Percentiles rank a stretch among this genome's conserved stretches.
These are phyloP conservation scores for Scutellaria galericulata DNA, from an alignment of 257 asterid species.

Conservation along the genomic window DNA sequence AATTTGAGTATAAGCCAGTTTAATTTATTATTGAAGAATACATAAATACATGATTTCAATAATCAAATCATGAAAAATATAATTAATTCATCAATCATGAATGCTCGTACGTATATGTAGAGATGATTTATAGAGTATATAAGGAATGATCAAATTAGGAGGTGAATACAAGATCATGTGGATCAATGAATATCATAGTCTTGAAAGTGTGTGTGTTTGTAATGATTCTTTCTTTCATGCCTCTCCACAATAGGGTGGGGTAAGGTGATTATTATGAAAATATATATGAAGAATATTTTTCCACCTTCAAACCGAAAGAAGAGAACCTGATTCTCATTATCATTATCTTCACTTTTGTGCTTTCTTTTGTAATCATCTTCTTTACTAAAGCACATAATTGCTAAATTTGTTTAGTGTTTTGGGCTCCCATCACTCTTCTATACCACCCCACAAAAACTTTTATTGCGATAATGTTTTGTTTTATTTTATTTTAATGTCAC, in stretches of 20 bases:
- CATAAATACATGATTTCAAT: neutral
- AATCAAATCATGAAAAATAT: neutral
- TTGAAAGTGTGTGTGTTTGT: conserved; percentile 30
- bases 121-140: neutral
- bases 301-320: conserved; percentile 26
- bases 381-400: conserved; percentile 31
- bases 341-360: conserved; percentile 16
- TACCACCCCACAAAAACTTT: too few species aligned
- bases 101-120: neutral
- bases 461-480: too few species aligned
- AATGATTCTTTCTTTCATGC: conserved; percentile 41
- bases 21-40: too few species aligned
- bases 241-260: conserved; percentile 6
- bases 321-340: conserved; percentile 41
- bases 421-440: too few species aligned
- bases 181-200: conserved; percentile 1
- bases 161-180: conserved; percentile 22
- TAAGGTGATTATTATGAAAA: conserved; percentile 13
- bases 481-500: too few species aligned
- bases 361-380: conserved; percentile 28
- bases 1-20: too few species aligned
- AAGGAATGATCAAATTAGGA: neutral
- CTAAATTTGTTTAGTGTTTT: neutral
- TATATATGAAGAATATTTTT: conserved; percentile 23
- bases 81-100: neutral